Evolutionary conservation across 371 early-diverging fungal species (phyloP).

Genomic region (Mortierella sp.): DNA sequence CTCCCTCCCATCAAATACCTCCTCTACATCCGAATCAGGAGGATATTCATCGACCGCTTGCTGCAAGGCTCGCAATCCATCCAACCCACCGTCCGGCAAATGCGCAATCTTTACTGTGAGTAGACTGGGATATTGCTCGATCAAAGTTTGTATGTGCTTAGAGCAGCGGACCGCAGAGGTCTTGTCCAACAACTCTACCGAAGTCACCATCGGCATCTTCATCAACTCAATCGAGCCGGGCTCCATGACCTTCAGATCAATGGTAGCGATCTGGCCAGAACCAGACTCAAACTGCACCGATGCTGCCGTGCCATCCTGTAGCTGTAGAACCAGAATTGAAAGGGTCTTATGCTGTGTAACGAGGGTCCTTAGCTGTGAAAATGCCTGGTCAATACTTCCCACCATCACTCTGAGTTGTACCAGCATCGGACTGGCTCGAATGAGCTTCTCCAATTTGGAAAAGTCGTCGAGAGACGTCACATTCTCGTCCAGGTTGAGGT

Average conservation of each 20-base stretch:
- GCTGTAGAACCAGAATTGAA: not conserved
- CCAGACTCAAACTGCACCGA: not conserved
- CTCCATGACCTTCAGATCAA: not conserved
- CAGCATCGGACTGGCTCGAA: not conserved
- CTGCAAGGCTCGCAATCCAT: no score
- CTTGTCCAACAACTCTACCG: not conserved
- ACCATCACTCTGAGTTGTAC: not conserved
- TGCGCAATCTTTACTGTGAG: no score
- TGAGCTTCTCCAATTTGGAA: not conserved
- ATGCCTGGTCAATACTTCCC: not conserved
- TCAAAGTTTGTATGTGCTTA: not conserved
- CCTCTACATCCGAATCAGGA: no score
- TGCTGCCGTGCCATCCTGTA: not conserved
- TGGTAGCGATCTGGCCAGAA: not conserved
- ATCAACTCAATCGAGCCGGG: not conserved
- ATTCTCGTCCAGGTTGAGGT: not conserved
- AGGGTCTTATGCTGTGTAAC: not conserved
- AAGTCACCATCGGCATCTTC: not conserved
- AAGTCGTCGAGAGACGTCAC: not conserved
- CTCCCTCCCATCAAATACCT: no score
- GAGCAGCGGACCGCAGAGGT: not conserved
- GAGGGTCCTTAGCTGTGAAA: not conserved
- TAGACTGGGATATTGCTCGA: no score
- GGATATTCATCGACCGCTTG: no score
- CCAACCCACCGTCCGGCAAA: no score